Conservation (phyloP, 2,329 filamentous ascomycete species). For the Lecanoromycetidae sp. region DNA sequence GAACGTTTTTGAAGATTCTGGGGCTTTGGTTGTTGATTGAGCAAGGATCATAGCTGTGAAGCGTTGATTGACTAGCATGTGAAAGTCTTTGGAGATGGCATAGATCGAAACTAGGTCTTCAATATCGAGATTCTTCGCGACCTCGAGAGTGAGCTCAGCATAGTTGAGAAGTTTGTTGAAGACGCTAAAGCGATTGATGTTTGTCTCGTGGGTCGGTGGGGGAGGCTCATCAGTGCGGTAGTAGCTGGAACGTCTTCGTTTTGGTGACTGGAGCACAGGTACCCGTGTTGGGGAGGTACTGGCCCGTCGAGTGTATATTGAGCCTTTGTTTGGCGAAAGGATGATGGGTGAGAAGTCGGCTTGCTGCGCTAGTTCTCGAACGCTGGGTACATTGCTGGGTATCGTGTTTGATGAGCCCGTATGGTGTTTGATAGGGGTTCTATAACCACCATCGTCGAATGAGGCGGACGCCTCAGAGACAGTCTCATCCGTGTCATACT, state of each 20-base stretch:
- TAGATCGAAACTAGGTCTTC: conserved; percentile 53
- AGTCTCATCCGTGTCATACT: neutral
- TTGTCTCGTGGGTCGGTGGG: neutral
- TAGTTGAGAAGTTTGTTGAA: conserved; percentile 25
- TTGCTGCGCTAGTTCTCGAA: neutral
- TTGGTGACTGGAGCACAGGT: neutral
- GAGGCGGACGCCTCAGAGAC: conserved; percentile 1
- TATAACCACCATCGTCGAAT: neutral
- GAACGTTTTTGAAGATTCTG: conserved; percentile 46
- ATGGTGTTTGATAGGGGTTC: neutral
- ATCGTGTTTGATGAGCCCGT: too few species aligned
- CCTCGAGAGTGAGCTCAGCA: conserved; percentile 36
- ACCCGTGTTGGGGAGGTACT: neutral
- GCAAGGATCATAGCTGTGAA: conserved; percentile 47
- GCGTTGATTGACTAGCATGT: conserved; percentile 47
- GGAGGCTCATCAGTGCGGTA: neutral
- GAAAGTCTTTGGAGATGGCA: conserved; percentile 50
- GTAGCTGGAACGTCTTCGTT: neutral
- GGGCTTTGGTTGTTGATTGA: conserved; percentile 43
- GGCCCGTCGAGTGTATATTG: neutral
- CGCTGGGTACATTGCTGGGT: neutral
- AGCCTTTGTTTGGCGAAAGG: neutral
- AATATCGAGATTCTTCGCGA: conserved; percentile 44
- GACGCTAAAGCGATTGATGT: conserved; percentile 23
- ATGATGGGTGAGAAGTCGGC: neutral